Conservation (phyloP, 331 rosid genomes). For the Ulmus americana region DNA sequence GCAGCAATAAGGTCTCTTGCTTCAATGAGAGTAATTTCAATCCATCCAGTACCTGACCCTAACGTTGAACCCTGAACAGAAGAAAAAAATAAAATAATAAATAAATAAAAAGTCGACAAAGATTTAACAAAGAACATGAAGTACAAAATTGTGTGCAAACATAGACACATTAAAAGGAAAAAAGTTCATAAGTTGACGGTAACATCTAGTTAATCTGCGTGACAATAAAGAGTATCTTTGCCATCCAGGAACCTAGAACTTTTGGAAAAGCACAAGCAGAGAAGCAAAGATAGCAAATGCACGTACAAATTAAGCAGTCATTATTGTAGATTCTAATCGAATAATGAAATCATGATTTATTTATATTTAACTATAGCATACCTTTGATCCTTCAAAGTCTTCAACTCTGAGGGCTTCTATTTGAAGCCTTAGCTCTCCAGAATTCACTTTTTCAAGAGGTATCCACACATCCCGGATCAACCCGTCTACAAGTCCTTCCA, state of each 20-base stretch:
- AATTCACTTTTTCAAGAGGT: slow-evolving; percentile 82
- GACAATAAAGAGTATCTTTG: too few species aligned
- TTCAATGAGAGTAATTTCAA: slow-evolving; percentile 82
- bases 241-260: too few species aligned
- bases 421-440: slow-evolving; percentile 84
- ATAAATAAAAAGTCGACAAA: slow-evolving; percentile 13
- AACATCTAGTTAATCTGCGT: too few species aligned
- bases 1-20: slow-evolving; percentile 89
- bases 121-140: slow-evolving; percentile 4
- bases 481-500: slow-evolving; percentile 81
- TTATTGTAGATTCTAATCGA: background rate
- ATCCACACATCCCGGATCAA: slow-evolving; percentile 72
- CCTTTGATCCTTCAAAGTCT: slow-evolving; percentile 72
- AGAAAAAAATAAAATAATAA: slow-evolving; percentile 13
- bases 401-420: slow-evolving; percentile 66
- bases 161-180: background rate
- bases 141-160: background rate
- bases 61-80: slow-evolving; percentile 40
- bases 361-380: slow-evolving; percentile 27
- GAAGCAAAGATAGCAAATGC: too few species aligned
- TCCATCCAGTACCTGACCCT: slow-evolving; percentile 54
- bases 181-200: background rate
- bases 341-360: background rate
- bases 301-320: too few species aligned
- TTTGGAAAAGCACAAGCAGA: too few species aligned